Percentiles rank a stretch among this genome's conserved stretches.
phyloP scores from a whole-genome alignment of 495 filamentous ascomycete genomes.

The Talaromyces proteolyticus region DNA sequence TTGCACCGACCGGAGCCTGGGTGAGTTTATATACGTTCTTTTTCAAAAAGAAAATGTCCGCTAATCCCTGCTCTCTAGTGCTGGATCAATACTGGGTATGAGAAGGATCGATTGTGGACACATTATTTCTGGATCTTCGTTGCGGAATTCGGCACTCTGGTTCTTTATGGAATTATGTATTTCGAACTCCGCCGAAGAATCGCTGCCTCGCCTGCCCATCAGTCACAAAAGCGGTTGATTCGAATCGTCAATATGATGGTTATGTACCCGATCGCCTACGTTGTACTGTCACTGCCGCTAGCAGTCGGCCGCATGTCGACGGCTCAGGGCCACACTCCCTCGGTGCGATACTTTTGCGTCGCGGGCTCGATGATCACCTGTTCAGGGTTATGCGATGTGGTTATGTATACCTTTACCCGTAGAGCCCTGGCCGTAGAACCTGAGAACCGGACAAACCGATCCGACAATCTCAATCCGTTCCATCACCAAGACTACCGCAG shows the following conservation, averaged over 20 bases:
- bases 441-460: no score
- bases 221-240: slow-evolving; percentile 33
- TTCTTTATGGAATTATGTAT: slow-evolving; percentile 61
- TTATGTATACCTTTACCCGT: slow-evolving; percentile 68
- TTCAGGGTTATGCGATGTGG: slow-evolving; percentile 68
- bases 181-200: slow-evolving; percentile 48
- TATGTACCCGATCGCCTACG: slow-evolving; percentile 70
- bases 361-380: slow-evolving; percentile 69
- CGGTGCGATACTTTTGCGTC: slow-evolving; percentile 56
- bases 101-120: slow-evolving; percentile 57
- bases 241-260: slow-evolving; percentile 62
- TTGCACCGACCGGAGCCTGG: slow-evolving; percentile 57
- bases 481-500: not conserved
- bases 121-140: slow-evolving; percentile 82
- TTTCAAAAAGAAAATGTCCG: not conserved
- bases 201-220: slow-evolving; percentile 30
- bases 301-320: slow-evolving; percentile 63
- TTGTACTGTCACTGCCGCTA: slow-evolving; percentile 64
- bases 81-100: slow-evolving; percentile 61
- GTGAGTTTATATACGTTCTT: slow-evolving; percentile 26
- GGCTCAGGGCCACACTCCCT: slow-evolving; percentile 49
- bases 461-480: not conserved
- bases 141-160: slow-evolving; percentile 55
- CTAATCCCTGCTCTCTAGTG: slow-evolving; percentile 40
- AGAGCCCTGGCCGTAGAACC: not conserved